Evolutionary conservation across 768 basidiomycete genomes (phyloP).

Genomic region (Leucocoprinus sp.): DNA sequence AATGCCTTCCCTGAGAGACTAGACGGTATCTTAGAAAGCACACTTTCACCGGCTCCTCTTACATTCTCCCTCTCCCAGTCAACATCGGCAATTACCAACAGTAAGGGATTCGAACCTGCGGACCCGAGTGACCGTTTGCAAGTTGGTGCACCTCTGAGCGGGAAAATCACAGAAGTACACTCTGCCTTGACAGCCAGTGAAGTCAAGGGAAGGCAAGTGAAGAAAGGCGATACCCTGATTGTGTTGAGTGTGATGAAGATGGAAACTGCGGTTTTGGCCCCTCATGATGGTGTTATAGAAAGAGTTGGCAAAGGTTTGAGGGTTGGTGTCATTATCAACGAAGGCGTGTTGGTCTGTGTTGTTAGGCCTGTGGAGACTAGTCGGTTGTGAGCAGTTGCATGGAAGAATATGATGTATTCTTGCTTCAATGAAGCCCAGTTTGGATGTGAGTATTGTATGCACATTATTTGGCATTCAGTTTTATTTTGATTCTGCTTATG

Average conservation of each 20-base stretch:
- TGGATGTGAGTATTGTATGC: too few species aligned
- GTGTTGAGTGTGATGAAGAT: slow-evolving; percentile 35
- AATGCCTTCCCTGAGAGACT: slow-evolving; percentile 29
- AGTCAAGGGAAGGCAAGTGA: slow-evolving; percentile 14
- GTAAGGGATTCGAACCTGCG: slow-evolving; percentile 25
- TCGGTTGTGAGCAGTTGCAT: not conserved
- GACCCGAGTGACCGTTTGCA: slow-evolving; percentile 25
- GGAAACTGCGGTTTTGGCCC: slow-evolving; percentile 26
- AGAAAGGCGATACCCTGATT: slow-evolving; percentile 26
- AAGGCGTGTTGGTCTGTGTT: slow-evolving; percentile 27
- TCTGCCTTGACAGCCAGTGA: slow-evolving; percentile 17
- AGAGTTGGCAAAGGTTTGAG: slow-evolving; percentile 25
- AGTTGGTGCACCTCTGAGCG: slow-evolving; percentile 26
- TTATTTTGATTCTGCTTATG: too few species aligned
- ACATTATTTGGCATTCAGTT: too few species aligned
- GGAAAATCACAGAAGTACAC: slow-evolving; percentile 29
- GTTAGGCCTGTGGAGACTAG: slow-evolving; percentile 7
- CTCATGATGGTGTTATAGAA: slow-evolving; percentile 22
- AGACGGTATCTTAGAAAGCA: slow-evolving; percentile 26
- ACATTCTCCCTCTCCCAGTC: slow-evolving; percentile 26
- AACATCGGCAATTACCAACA: slow-evolving; percentile 18
- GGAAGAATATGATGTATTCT: too few species aligned
- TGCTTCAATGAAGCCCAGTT: too few species aligned
- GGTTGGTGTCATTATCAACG: slow-evolving; percentile 24
- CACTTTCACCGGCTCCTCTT: slow-evolving; percentile 22